Evolutionary conservation across 345 rosid genomes (phyloP).

Genomic region (Brassica nigra): DNA sequence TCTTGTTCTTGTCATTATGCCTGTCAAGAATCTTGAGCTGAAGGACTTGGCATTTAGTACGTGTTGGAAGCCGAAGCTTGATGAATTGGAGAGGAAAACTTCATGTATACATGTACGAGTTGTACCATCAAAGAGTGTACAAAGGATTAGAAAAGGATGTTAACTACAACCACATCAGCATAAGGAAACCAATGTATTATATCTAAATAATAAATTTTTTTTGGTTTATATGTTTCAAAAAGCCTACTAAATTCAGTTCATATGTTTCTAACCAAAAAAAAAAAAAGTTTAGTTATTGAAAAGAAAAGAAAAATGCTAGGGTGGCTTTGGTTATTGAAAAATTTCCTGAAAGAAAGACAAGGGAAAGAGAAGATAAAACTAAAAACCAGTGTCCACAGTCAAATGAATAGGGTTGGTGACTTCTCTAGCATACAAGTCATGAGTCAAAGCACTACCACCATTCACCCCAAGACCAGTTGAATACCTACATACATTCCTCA

Average conservation of each 20-base stretch:
- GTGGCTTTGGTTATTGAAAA: no score
- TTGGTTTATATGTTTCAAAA: no score
- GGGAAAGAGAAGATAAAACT: not conserved
- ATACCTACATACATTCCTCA: conserved; percentile 53
- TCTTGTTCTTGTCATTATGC: conserved; percentile 45
- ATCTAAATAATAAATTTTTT: no score
- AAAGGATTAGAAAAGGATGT: no score
- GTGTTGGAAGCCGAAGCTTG: not conserved
- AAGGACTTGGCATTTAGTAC: not conserved
- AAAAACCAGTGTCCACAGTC: conserved; percentile 86
- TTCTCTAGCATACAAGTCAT: conserved; percentile 89
- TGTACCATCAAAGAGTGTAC: no score
- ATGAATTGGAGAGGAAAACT: not conserved
- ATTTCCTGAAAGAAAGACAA: not conserved
- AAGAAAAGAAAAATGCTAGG: no score
- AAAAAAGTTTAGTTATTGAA: no score
- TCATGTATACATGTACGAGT: not conserved
- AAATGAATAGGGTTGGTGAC: conserved; percentile 83
- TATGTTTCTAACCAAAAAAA: no score
- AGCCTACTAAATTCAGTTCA: no score
- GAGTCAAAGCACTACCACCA: conserved; percentile 88
- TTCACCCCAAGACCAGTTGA: conserved; percentile 91
- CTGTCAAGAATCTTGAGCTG: not conserved
- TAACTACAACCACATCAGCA: no score
- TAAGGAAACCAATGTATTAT: no score